Base-by-base conservation (phyloP, 352 stramenopile species). In the Pythium periplocum region DNA sequence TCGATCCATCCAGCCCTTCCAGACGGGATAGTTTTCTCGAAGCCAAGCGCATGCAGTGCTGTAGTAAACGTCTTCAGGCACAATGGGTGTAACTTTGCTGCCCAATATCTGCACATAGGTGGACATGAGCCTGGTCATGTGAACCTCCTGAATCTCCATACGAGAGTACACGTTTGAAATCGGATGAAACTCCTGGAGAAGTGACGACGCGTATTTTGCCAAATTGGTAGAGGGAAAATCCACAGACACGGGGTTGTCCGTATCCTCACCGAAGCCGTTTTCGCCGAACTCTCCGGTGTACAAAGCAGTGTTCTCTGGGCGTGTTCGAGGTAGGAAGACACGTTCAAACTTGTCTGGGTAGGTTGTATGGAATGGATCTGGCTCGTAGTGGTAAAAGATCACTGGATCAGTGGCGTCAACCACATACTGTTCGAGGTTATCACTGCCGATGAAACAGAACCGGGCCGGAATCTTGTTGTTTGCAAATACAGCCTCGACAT, bases 321-420 rank as follows among this genome's bases (percentile, higher is more conserved):
- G 69, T 7, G 61, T 45, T n/a, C 54, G 62, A 4, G 76, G 76
- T 4, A 83, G 55, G 2, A 63, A 55, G 8, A 86, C 56, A 10
- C 71, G 65, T 44, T 75, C 59, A 9, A 83, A 60, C 10, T 61
- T 12, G 4, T 55, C 62, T 4, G 11, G 4, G 26, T 75, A 46
- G 10, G 53, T 45, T 9, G 67, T 53, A 39, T 78, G 68, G 33
- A 86, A 70, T 6, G 66, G 46, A 36, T 83, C 68, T 3, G 75
- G 72, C 40, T 86, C 69, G 42, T 70, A 83, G 46, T 78, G 61
- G 44, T 81, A 81, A 47, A 83, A 86, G 5, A 64, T 52, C 9
- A 86, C 59, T 2, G 69, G 55, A 9, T 42, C 56, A 4, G 69
- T 53, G 4, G 56, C 55, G 43, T 81, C 68, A 1, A 53, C 50